phyloP scores from a whole-genome alignment of 2,329 filamentous ascomycete species.

The Drechslerella dactyloides region DNA sequence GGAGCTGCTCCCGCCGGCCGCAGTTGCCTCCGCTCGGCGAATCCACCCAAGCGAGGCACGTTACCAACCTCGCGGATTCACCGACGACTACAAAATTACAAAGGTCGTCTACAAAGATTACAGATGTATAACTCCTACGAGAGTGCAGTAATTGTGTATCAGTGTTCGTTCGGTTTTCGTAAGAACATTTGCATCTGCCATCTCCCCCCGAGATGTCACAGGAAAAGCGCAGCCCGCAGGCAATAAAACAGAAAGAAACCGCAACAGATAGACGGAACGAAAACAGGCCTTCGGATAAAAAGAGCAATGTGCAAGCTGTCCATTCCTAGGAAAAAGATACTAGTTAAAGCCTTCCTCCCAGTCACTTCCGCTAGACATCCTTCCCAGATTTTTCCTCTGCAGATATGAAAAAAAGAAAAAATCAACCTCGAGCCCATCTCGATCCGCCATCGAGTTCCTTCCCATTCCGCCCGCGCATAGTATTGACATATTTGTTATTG shows the following conservation, averaged over 20 bases:
- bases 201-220: too few relatives aligned
- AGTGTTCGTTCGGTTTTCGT: conserved; percentile 24
- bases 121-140: background rate
- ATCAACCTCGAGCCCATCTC: conserved; percentile 3
- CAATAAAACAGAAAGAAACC: conserved; percentile 3
- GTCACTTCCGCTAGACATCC: conserved; percentile 21
- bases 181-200: conserved; percentile 24
- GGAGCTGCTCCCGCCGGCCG: background rate
- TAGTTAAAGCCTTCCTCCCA: conserved; percentile 47
- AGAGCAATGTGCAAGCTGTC: conserved; percentile 8
- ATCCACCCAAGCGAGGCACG: too few relatives aligned
- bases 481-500: conserved; percentile 35
- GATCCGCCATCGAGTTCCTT: conserved; percentile 8
- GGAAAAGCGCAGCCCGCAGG: conserved; percentile 2
- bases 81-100: background rate
- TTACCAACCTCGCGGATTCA: background rate
- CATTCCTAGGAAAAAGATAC: conserved; percentile 45
- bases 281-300: conserved; percentile 21
- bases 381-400: conserved; percentile 12
- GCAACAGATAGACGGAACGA: conserved; percentile 9
- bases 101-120: background rate
- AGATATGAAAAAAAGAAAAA: conserved; percentile 20
- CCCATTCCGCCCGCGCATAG: background rate
- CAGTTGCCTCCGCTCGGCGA: too few relatives aligned
- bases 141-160: background rate